Evolutionary conservation across 768 basidiomycete genomes (phyloP).

Genomic region (Lactarius vividus): DNA sequence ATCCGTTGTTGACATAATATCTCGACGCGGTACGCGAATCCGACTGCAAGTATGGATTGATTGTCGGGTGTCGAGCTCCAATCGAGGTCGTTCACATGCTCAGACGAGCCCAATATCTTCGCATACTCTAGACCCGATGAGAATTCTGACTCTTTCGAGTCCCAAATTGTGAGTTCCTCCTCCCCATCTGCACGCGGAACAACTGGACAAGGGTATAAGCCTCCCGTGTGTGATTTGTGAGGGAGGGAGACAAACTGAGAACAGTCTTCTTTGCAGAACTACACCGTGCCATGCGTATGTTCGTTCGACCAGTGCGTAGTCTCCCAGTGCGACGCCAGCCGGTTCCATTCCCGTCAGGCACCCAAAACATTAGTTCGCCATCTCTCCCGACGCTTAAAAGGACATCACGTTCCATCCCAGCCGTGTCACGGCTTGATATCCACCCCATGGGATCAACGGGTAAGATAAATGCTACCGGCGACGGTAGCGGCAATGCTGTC

Average conservation of each 20-base stretch:
- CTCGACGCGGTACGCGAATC: conserved; percentile 74
- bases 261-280: conserved; percentile 92
- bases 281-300: conserved; percentile 71
- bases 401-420: conserved; percentile 56
- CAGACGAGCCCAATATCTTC: conserved; percentile 46
- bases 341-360: conserved; percentile 37
- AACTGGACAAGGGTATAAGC: conserved; percentile 42
- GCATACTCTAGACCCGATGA: conserved; percentile 83
- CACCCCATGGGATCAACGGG: conserved; percentile 90
- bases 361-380: conserved; percentile 89
- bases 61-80: conserved; percentile 91
- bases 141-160: conserved; percentile 92
- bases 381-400: conserved; percentile 72
- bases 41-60: conserved; percentile 89
- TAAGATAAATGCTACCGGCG: conserved; percentile 48
- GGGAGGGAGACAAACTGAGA: conserved; percentile 52
- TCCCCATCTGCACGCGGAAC: conserved; percentile 57
- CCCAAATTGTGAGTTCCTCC: conserved; percentile 94
- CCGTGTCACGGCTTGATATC: conserved; percentile 38
- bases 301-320: conserved; percentile 67
- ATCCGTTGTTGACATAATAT: conserved; percentile 91
- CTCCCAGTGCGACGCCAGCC: conserved; percentile 68
- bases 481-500: conserved; percentile 50
- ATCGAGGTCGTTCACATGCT: conserved; percentile 78
- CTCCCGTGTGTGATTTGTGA: background rate